A percentile compares a stretch with the other conserved stretches of the same genome.
Evolutionary conservation across 257 asterid genomes (phyloP).

Genomic region (Nicotiana attenuata): DNA sequence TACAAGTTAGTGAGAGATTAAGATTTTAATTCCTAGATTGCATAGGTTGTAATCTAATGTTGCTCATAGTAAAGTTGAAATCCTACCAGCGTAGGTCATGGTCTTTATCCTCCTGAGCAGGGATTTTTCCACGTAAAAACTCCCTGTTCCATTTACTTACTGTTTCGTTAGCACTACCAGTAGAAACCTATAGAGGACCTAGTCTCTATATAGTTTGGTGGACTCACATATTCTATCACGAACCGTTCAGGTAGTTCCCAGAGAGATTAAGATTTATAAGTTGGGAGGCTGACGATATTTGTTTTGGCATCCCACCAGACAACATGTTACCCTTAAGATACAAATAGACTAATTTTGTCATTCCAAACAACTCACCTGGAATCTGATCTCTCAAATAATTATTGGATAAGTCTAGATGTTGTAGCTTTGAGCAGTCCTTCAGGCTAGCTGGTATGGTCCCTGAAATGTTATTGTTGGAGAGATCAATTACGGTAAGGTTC

Average conservation of each 20-base stretch:
- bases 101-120: too few relatives aligned
- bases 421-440: neutral
- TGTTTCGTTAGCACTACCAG: too few relatives aligned
- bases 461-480: constrained; percentile 17
- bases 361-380: constrained; percentile 25
- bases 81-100: too few relatives aligned
- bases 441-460: constrained; percentile 16
- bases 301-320: constrained; percentile 20
- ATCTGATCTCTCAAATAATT: neutral
- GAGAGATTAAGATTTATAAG: constrained; percentile 10
- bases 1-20: too few relatives aligned
- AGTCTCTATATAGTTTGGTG: too few relatives aligned
- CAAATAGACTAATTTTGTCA: constrained; percentile 5
- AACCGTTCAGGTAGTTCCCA: constrained; percentile 18
- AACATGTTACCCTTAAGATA: constrained; percentile 18
- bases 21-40: too few relatives aligned
- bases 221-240: too few relatives aligned
- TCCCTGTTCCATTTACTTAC: too few relatives aligned
- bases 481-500: constrained; percentile 5
- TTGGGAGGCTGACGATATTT: neutral
- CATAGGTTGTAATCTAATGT: too few relatives aligned
- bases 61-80: too few relatives aligned
- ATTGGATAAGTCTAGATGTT: constrained; percentile 18
- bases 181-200: too few relatives aligned
- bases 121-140: too few relatives aligned